Evolutionary conservation across 1,139 yeast genomes (phyloP).

Genomic region (Entelexis paramagnoliae): DNA sequence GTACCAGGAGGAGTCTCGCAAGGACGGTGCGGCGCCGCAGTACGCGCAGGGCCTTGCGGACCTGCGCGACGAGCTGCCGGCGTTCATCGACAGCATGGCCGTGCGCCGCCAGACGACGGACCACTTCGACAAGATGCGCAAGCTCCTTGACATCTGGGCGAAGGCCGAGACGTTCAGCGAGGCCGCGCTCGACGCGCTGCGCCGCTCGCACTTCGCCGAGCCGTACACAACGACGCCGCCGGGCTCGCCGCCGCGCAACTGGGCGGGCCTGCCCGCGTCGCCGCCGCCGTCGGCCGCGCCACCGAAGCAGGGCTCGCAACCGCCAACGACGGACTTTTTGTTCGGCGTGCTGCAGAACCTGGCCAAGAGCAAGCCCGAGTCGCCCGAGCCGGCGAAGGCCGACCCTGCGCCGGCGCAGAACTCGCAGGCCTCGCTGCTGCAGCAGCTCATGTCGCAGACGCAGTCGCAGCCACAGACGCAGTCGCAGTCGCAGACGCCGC

Average conservation of each 20-base stretch:
- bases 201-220: slow-evolving; percentile 44
- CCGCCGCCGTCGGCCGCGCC: slow-evolving; percentile 12
- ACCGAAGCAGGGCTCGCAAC: slow-evolving; percentile 2
- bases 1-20: slow-evolving; percentile 63
- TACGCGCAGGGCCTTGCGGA: slow-evolving; percentile 10
- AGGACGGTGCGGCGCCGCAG: slow-evolving; percentile 36
- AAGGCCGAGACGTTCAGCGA: slow-evolving; percentile 67
- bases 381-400: slow-evolving; percentile 9
- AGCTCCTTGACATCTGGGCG: slow-evolving; percentile 87
- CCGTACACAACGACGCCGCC: slow-evolving; percentile 42
- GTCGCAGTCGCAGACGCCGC: neutral
- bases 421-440: slow-evolving; percentile 21
- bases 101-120: slow-evolving; percentile 24
- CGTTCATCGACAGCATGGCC: slow-evolving; percentile 13
- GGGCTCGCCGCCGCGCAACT: slow-evolving; percentile 28
- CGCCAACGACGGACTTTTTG: slow-evolving; percentile 30
- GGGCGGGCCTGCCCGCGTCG: slow-evolving; percentile 36
- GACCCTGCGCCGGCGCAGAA: slow-evolving; percentile 24
- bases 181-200: slow-evolving; percentile 45
- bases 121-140: slow-evolving; percentile 60
- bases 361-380: slow-evolving; percentile 31
- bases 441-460: slow-evolving; percentile 6
- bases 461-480: slow-evolving; percentile 7
- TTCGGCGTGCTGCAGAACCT: slow-evolving; percentile 33
- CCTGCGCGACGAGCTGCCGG: slow-evolving; percentile 6